Evolutionary conservation across 148 eudicot species (phyloP), one percentile per base, ranked within the genome.

Genomic region (Silene conica): DNA sequence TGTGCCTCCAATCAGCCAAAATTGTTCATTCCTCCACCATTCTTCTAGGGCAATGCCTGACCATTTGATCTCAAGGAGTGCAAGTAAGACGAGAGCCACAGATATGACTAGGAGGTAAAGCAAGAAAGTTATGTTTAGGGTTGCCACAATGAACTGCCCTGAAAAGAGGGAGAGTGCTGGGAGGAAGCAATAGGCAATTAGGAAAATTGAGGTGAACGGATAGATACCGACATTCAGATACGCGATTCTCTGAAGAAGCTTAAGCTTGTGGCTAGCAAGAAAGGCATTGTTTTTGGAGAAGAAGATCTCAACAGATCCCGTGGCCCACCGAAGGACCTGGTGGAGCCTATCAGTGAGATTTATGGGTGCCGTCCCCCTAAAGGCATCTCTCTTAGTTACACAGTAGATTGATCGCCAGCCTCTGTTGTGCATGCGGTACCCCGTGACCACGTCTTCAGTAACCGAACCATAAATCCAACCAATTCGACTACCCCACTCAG

Each of bases 381-480:
- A 93, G 3, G 98, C 98, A 26, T 93, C 98, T 67, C 98, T 76
- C 43, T 87, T 89, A 13, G 98, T 91, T 11, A 94, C 98, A 46
- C 97, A 91, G 74, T 94, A 94, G 28, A 94, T 81, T 1, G 98
- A 94, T 62, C 83, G 85, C 98, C 98, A 94, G 2, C 98, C 98
- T 7, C 98, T 72, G 72, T 94, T 94, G 73, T 94, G 98, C 98
- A 94, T 94, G 22, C 98, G 50, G 78, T 91, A 94, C 1, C 98
- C 98, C 0, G 98, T 94, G 22, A 94, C 91, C 69, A 94, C 98
- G 19, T 94, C 98, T 74, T 93, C 98, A 0, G 98, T 93, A 7
- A 93, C 98, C 0, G 98, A 93, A 43, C 98, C 98, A 16, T 94
- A 94, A 80, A 94, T 94, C 98, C 98, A 94, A 56, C 98, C 98